phyloP scores from a whole-genome alignment of 306 rosid species.

The Begonia loranthoides region DNA sequence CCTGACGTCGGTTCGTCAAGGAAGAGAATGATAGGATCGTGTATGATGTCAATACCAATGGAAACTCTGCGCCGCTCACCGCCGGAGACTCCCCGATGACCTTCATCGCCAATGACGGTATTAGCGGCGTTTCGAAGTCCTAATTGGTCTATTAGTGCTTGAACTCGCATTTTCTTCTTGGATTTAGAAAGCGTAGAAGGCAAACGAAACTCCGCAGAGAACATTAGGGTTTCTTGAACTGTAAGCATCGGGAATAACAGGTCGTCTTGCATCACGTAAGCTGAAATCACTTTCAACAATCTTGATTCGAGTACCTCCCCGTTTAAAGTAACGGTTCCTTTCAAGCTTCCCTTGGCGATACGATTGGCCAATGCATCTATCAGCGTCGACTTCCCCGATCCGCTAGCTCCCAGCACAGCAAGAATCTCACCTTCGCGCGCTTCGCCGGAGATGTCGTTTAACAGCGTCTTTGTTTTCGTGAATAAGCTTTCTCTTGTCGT shows the following conservation, averaged over 20 bases:
- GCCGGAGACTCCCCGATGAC: constrained; percentile 93
- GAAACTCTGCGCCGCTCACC: constrained; percentile 92
- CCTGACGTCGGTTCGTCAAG: constrained; percentile 95
- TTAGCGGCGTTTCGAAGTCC: constrained; percentile 75
- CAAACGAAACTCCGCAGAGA: constrained; percentile 81
- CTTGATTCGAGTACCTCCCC: constrained; percentile 70
- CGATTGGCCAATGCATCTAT: constrained; percentile 84
- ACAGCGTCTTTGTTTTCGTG: constrained; percentile 39
- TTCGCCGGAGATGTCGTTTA: constrained; percentile 77
- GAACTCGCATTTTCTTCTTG: constrained; percentile 70
- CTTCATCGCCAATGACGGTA: constrained; percentile 79
- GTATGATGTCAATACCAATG: constrained; percentile 82
- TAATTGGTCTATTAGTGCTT: constrained; percentile 70
- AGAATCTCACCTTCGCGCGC: constrained; percentile 84
- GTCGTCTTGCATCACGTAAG: constrained; percentile 97
- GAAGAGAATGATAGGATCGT: constrained; percentile 79
- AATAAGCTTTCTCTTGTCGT: constrained; percentile 29
- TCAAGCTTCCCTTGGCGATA: constrained; percentile 74
- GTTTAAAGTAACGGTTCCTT: constrained; percentile 61
- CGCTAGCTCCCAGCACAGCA: constrained; percentile 91
- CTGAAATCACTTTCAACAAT: constrained; percentile 68
- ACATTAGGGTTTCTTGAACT: constrained; percentile 81
- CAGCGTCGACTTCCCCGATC: constrained; percentile 84
- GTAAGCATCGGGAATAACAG: constrained; percentile 93
- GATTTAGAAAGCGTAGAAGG: constrained; percentile 62